Conservation (phyloP, 306 rosid species). For the Cicer chorassanicum region DNA sequence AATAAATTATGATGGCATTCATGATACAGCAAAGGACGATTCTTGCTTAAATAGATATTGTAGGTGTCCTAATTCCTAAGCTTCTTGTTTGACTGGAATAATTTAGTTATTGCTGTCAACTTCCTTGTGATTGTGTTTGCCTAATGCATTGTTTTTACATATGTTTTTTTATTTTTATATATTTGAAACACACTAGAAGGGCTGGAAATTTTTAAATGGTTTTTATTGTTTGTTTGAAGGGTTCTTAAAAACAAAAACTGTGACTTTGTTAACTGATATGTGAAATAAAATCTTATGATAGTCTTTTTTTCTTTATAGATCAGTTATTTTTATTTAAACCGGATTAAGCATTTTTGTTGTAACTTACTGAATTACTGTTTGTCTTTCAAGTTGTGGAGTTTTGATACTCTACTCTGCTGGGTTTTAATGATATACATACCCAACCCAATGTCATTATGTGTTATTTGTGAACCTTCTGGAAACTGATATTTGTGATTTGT, state of each 20-base stretch:
- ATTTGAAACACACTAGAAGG: not conserved
- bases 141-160: constrained; percentile 3
- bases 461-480: not conserved
- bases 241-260: not conserved
- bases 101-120: not conserved
- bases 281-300: not conserved
- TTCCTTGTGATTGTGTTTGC: not conserved
- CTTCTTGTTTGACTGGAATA: constrained; percentile 11
- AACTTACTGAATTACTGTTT: not conserved
- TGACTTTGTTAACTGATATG: constrained; percentile 1
- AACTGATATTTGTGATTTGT: not conserved
- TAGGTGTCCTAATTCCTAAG: not conserved
- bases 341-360: not conserved
- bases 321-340: not conserved
- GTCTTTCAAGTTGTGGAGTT: constrained; percentile 11
- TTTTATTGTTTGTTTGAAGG: constrained; percentile 7
- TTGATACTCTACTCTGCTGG: not conserved
- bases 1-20: not conserved
- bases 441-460: not conserved
- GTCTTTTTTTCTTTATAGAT: not conserved
- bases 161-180: not conserved
- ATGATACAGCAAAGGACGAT: not conserved
- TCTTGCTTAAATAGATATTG: constrained; percentile 23
- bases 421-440: not conserved
- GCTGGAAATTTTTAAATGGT: not conserved